These are phyloP conservation scores for Epichloe scottii DNA, from an alignment of 2,329 filamentous ascomycete genomes.

Conservation along the genomic window DNA sequence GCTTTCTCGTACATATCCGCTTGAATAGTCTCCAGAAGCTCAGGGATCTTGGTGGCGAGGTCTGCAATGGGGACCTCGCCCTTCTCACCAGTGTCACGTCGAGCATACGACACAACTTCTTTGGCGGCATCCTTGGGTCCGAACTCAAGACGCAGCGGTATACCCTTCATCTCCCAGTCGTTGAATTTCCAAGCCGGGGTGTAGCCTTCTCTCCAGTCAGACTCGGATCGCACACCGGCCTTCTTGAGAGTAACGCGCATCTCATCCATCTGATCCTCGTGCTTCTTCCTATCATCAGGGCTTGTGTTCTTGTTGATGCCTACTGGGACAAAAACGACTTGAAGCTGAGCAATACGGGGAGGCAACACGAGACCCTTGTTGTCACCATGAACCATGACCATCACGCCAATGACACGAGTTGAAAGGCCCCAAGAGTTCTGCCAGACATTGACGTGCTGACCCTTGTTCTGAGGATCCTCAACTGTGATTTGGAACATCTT, in stretches of 20 bases:
- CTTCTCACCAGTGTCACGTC: constrained; percentile 81
- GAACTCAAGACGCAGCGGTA: constrained; percentile 88
- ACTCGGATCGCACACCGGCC: constrained; percentile 64
- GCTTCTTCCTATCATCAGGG: constrained; percentile 63
- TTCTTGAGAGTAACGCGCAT: constrained; percentile 58
- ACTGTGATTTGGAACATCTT: constrained; percentile 99
- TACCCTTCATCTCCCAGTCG: constrained; percentile 94
- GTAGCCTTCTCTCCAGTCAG: constrained; percentile 82
- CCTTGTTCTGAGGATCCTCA: constrained; percentile 76
- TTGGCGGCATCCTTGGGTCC: constrained; percentile 88
- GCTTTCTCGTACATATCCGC: constrained; percentile 67
- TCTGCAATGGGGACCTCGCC: constrained; percentile 64
- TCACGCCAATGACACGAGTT: constrained; percentile 92
- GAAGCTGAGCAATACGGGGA: constrained; percentile 75
- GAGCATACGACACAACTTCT: constrained; percentile 70
- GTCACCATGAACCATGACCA: constrained; percentile 97
- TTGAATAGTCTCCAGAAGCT: constrained; percentile 83
- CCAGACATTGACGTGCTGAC: constrained; percentile 77
- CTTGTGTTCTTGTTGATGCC: constrained; percentile 83
- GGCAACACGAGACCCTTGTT: constrained; percentile 91
- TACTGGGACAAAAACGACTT: constrained; percentile 81
- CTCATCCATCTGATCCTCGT: constrained; percentile 63
- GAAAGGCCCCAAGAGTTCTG: constrained; percentile 99
- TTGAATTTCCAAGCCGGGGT: constrained; percentile 97
- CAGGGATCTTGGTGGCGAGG: constrained; percentile 59